Conservation (phyloP, 1,139 yeast genomes). For the Yamadazyma diddensiae region DNA sequence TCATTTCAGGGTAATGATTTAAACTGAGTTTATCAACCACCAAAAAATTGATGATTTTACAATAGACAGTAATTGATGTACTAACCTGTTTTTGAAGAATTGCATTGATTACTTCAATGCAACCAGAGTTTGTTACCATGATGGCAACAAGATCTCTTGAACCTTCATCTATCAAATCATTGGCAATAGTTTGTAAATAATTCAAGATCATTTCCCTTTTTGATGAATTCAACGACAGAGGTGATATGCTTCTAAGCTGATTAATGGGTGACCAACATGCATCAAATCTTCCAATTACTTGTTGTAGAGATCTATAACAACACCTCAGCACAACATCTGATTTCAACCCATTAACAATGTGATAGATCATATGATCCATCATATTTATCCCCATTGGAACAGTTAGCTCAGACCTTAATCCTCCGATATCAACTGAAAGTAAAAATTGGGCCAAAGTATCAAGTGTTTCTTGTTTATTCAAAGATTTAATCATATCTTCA, state of each 20-base stretch:
- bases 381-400: not conserved
- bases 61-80: constrained; percentile 1
- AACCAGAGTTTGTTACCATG: constrained; percentile 1
- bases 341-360: too few relatives aligned
- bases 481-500: constrained; percentile 1
- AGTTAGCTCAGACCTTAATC: too few relatives aligned
- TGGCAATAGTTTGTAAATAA: not conserved
- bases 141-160: constrained; percentile 1
- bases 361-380: not conserved
- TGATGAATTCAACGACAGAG: not conserved
- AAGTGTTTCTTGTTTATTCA: not conserved
- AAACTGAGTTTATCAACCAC: constrained; percentile 4
- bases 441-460: not conserved
- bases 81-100: not conserved
- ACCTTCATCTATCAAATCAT: not conserved
- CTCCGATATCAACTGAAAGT: constrained; percentile 1
- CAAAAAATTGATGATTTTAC: constrained; percentile 6
- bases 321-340: too few relatives aligned
- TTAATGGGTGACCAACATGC: not conserved
- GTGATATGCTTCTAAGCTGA: not conserved
- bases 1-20: constrained; percentile 1
- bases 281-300: not conserved
- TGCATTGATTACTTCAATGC: not conserved
- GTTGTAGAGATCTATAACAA: too few relatives aligned
- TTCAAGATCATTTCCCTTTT: not conserved